A percentile compares a stretch with the other conserved stretches of the same genome.
These are phyloP conservation scores for Mycena pura DNA, from an alignment of 768 basidiomycete genomes.

Conservation along the genomic window DNA sequence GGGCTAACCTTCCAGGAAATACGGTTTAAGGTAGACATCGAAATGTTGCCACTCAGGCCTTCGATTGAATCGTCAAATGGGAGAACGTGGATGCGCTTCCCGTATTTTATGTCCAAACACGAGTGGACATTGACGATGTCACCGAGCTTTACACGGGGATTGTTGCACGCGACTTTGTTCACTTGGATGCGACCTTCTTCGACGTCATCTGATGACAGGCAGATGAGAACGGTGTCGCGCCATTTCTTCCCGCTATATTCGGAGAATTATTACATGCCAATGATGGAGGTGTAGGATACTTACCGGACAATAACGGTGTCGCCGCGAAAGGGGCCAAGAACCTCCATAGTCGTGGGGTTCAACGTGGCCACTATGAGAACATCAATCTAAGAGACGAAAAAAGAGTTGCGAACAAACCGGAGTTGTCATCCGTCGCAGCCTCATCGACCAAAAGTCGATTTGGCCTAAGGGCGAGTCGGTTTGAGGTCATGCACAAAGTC, in stretches of 20 bases:
- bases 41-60: conserved; percentile 96
- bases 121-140: conserved; percentile 96
- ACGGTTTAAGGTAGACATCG: conserved; percentile 98
- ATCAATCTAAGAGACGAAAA: background rate
- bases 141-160: conserved; percentile 95
- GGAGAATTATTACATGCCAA: background rate
- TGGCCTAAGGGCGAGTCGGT: conserved; percentile 60
- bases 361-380: conserved; percentile 80
- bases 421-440: conserved; percentile 93
- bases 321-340: conserved; percentile 90
- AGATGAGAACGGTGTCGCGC: conserved; percentile 96
- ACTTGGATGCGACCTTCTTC: conserved; percentile 98
- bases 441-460: conserved; percentile 99
- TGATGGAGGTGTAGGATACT: conserved; percentile 23
- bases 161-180: conserved; percentile 99
- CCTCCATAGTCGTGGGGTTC: conserved; percentile 97
- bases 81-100: conserved; percentile 94
- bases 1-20: conserved; percentile 90
- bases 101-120: conserved; percentile 98
- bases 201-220: conserved; percentile 92
- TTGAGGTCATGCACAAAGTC: conserved; percentile 20
- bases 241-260: conserved; percentile 89
- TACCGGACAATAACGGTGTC: conserved; percentile 96
- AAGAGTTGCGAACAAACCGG: conserved; percentile 57
- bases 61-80: conserved; percentile 99